These are phyloP conservation scores for Daldinia childiae DNA, from an alignment of 495 filamentous ascomycete species.

Conservation along the genomic window DNA sequence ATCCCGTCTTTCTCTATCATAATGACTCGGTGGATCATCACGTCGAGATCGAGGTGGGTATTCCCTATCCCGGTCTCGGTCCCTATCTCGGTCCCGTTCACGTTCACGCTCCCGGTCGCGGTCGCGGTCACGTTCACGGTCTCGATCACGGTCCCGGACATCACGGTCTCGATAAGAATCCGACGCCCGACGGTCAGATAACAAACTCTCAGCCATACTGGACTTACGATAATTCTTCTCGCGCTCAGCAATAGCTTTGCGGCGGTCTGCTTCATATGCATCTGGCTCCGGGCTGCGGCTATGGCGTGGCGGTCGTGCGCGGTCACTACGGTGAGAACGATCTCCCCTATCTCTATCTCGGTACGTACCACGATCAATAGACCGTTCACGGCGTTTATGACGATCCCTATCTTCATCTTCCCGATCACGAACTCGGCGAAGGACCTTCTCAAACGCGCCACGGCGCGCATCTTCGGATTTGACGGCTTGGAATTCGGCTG, in stretches of 20 bases:
- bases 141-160: slow-evolving; percentile 57
- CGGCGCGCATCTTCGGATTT: slow-evolving; percentile 82
- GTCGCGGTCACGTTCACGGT: slow-evolving; percentile 48
- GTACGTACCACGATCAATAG: slow-evolving; percentile 66
- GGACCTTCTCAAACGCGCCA: slow-evolving; percentile 89
- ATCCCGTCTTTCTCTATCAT: slow-evolving; percentile 76
- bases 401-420: slow-evolving; percentile 89
- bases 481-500: slow-evolving; percentile 83
- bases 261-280: slow-evolving; percentile 87
- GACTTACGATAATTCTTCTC: slow-evolving; percentile 87
- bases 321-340: slow-evolving; percentile 67
- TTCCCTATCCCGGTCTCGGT: slow-evolving; percentile 46
- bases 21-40: slow-evolving; percentile 62
- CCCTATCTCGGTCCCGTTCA: slow-evolving; percentile 37
- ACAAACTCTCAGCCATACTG: slow-evolving; percentile 69
- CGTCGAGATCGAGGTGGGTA: slow-evolving; percentile 57
- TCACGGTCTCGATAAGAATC: slow-evolving; percentile 64
- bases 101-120: slow-evolving; percentile 57
- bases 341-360: slow-evolving; percentile 69
- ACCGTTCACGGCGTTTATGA: slow-evolving; percentile 69
- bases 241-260: slow-evolving; percentile 84
- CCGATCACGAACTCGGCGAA: slow-evolving; percentile 88
- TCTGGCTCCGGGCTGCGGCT: slow-evolving; percentile 86
- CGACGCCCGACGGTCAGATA: slow-evolving; percentile 60
- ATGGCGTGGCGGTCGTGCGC: slow-evolving; percentile 59